Base-by-base conservation (phyloP, 306 rosid species). In the Hylodesmum podocarpum region DNA sequence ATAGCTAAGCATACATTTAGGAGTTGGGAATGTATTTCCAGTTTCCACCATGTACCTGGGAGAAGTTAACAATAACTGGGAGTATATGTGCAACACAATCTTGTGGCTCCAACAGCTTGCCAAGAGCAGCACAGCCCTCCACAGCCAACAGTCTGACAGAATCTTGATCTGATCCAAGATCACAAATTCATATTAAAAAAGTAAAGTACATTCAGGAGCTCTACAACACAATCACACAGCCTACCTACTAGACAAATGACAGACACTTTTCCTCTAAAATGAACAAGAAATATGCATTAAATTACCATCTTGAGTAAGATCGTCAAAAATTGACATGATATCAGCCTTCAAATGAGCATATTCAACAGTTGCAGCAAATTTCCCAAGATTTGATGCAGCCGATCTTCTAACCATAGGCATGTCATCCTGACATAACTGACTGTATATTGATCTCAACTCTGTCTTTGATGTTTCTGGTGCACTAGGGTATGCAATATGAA, bases 331-430 rank as follows among this genome's bases (percentile, higher is more conserved):
- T 13, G 95, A 73, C 97, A 92, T 90, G 67, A 92, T 78, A 71
- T 95, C 98, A 43, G 88, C 78, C 85, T 95, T 95, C 88, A 95
- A 80, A 87, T 95, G 85, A 76, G 93, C 76, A 78, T 94, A 88
- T 78, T 95, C 98, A 76, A 95, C 94, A 73, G 96, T 92, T 54
- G 97, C 96, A 58, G 98, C 96, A 67, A 90, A 92, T 77, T 95
- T 95, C 77, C 98, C 98, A 53, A 95, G 92, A 76, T 92, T 95
- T 77, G 97, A 82, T 72, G 98, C 98, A 76, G 98, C 98, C 66
- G 98, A 95, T 84, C 98, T 90, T 92, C 98, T 92, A 78, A 95
- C 98, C 97, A 95, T 95, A 25, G 98, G 98, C 98, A 92, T 92
- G 85, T 95, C 98, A 84, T 95, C 98, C 87, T 90, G 97, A 87